Base-by-base conservation (phyloP, 345 rosid species). In the Dipteronia dyeriana region DNA sequence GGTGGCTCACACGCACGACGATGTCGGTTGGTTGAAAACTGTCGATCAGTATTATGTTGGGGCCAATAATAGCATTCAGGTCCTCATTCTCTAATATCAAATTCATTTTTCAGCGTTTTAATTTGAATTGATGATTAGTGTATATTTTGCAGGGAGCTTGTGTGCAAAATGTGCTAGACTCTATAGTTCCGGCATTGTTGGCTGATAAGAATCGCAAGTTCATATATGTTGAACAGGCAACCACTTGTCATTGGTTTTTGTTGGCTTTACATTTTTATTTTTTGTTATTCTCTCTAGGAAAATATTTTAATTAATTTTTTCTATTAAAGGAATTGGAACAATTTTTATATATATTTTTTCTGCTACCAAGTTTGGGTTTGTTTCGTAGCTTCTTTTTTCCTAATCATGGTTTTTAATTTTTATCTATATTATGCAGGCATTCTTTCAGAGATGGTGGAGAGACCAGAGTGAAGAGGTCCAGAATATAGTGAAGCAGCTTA, bases 21-120 rank as follows among this genome's bases (percentile, higher is more conserved):
- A 88, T 81, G 91, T 86, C 73, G 91, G 91, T 17, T 88, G 91
- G 91, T 81, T 88, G 79, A 88, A 88, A 75, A 88, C 91, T 43
- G 69, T 88, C 49, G 91, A 88, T 79, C 91, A 88, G 75, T 88
- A 88, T 56, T 88, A 88, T 64, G 89, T 88, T 59, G 91, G 91
- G 63, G 84, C 91, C 76, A 88, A 88, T 51, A 88, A 88, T 79
- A 84, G 88, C 62, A 86, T 88, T 72, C 91, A 88, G 89, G 91
- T 88, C 10, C 19, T 29, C 14, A 59, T 19, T 22, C 22, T 59
- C 13, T 34, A 34, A 34, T 34, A 34, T 34, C 38, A 34, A 4
- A 34, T 34, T 34, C 38, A 34, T 34, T 31, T 70, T 5, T 59
- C 11, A 9, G 10, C 59, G 34, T 20, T n/a, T 34, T 65, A 6